These are phyloP conservation scores for Russula earlei DNA, from an alignment of 768 basidiomycete genomes.

Conservation along the genomic window DNA sequence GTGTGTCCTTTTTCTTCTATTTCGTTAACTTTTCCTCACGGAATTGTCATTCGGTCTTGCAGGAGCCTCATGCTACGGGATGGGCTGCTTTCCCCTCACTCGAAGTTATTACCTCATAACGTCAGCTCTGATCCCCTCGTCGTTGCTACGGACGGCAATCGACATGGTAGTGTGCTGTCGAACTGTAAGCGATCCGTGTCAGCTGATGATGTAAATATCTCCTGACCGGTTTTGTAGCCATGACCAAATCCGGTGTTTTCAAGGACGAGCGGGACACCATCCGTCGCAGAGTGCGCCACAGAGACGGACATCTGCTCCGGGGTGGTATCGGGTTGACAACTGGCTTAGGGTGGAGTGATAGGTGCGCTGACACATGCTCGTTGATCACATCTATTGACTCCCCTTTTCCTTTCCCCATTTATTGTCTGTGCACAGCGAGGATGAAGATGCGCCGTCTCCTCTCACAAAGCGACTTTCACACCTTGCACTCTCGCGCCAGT, in stretches of 20 bases:
- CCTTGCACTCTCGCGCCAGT: conserved; percentile 20
- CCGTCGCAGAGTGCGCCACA: conserved; percentile 28
- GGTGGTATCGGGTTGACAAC: conserved; percentile 35
- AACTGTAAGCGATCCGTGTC: conserved; percentile 19
- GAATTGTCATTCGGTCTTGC: not conserved
- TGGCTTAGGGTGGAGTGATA: conserved; percentile 36
- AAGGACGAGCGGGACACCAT: conserved; percentile 32
- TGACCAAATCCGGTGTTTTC: conserved; percentile 29
- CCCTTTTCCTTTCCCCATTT: too few relatives aligned
- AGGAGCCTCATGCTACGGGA: conserved; percentile 33
- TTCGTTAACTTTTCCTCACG: not conserved
- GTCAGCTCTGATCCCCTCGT: conserved; percentile 12
- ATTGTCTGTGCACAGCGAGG: conserved; percentile 25
- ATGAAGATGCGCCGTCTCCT: conserved; percentile 33
- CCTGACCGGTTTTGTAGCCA: conserved; percentile 21
- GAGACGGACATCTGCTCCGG: conserved; percentile 30
- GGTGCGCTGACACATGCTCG: conserved; percentile 19
- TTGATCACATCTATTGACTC: not conserved
- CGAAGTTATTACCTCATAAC: conserved; percentile 30
- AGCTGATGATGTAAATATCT: conserved; percentile 2
- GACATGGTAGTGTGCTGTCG: conserved; percentile 24
- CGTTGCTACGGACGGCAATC: conserved; percentile 18
- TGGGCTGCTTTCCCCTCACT: conserved; percentile 32
- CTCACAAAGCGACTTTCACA: conserved; percentile 30
- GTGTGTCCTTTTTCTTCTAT: conserved; percentile 23